Conservation (phyloP, 2,329 filamentous ascomycete species). For the Chaetomium olivaceum region DNA sequence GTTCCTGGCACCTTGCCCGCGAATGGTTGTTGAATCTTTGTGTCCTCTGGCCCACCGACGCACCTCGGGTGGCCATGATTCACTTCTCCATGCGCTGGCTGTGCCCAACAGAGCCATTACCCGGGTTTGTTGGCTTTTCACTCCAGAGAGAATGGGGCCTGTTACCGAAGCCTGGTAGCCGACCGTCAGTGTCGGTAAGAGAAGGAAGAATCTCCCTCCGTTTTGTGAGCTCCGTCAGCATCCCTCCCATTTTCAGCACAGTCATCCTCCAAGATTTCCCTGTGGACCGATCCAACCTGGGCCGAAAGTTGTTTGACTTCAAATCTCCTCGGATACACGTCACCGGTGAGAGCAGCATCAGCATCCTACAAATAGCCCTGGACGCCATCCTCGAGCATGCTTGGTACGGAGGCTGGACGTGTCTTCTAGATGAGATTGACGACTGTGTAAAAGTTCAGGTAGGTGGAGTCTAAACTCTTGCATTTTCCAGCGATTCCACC, state of each 20-base stretch:
- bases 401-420: constrained; percentile 1
- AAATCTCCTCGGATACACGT: background rate
- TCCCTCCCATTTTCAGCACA: background rate
- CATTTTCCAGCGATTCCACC: background rate
- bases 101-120: background rate
- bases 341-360: background rate
- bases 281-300: background rate
- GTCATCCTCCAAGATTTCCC: background rate
- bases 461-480: background rate
- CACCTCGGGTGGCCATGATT: background rate
- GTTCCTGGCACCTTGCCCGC: background rate
- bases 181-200: background rate
- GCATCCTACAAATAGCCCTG: background rate
- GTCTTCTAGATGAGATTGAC: background rate
- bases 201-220: background rate
- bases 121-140: background rate
- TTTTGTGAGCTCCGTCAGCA: background rate
- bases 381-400: background rate
- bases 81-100: background rate
- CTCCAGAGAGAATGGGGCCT: background rate
- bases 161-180: background rate
- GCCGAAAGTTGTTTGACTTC: background rate
- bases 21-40: background rate
- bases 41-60: background rate
- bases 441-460: background rate